phyloP scores from a whole-genome alignment of 2,329 filamentous ascomycete genomes.

The Monilinia fructigena region DNA sequence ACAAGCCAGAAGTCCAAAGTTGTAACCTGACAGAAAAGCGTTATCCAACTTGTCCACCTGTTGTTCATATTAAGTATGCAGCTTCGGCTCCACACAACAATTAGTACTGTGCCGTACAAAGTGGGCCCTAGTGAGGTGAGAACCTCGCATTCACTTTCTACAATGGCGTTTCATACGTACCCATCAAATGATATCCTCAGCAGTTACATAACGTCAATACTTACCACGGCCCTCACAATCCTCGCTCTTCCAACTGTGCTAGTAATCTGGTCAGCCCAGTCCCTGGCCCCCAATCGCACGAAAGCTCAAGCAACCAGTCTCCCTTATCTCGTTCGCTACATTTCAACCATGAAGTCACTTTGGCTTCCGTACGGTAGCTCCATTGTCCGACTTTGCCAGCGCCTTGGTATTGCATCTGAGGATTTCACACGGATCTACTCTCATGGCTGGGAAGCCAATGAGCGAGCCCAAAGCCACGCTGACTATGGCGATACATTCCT shows the following conservation, averaged over 20 bases:
- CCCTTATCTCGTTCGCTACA: background rate
- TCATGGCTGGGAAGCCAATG: conserved; percentile 15
- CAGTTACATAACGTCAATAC: background rate
- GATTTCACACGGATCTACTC: conserved; percentile 10
- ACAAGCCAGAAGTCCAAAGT: too few relatives aligned
- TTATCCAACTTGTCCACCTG: too few relatives aligned
- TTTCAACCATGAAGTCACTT: conserved; percentile 6
- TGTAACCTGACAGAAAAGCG: too few relatives aligned
- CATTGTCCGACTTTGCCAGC: background rate
- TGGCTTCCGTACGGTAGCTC: conserved; percentile 19
- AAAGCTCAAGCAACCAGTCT: conserved; percentile 6
- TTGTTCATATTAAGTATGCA: too few relatives aligned
- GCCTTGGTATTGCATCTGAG: background rate
- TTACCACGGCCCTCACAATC: background rate
- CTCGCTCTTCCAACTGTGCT: background rate
- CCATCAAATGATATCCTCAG: too few relatives aligned
- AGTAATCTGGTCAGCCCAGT: background rate
- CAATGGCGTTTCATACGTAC: background rate
- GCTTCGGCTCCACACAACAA: background rate
- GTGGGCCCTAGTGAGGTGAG: background rate
- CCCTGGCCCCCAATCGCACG: background rate
- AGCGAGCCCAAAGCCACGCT: background rate
- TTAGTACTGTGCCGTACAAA: background rate
- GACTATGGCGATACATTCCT: conserved; percentile 15
- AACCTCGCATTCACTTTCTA: background rate